Evolutionary conservation across 805 yeast species (phyloP), one percentile per base, ranked within the genome.

Genomic region (Metschnikowia cubensis): DNA sequence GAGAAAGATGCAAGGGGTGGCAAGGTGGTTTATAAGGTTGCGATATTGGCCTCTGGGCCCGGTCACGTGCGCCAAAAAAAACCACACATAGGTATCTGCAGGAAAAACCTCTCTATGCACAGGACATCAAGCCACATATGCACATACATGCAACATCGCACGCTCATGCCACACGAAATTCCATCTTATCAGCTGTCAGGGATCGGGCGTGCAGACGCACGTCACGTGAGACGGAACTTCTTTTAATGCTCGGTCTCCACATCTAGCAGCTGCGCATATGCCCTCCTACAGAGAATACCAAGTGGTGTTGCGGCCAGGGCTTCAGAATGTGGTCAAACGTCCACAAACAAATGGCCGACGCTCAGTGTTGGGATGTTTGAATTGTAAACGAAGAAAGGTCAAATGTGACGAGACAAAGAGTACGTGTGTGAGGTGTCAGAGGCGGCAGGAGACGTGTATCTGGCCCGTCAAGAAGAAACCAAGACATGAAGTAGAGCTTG

Each of bases 351-450:
- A 4, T 10, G 33, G 34, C n/a, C 32, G 20, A 21, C 29, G 51
- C 34, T 55, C 57, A 14, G 21, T 35, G 13, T 31, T n/a, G 11
- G 59, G 59, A 1, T 55, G 59, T 35, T 35, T 50, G 17, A 47
- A 47, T 18, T 55, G 59, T 51, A 55, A 55, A 36, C 49, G 50
- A 14, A 47, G 46, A 34, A 54, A 50, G 31, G 49, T 55, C 45
- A 53, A 53, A 35, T 55, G 59, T 41, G 59, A 55, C 44, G 59
- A 55, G 40, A 51, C 55, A 10, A 43, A 42, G 20, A 11, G 21
- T 6, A 36, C 31, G 4, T 55, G 58, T 42, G 42, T 41, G 3
- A 53, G 50, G 46, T 55, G 59, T 35, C n/a, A 22, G 29, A 38
- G 38, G 18, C 50, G 54, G 33, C 38, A 38, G 2, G 38, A 45